These are phyloP conservation scores for Fusarium longipes DNA, from an alignment of 2,329 filamentous ascomycete species.

Conservation along the genomic window DNA sequence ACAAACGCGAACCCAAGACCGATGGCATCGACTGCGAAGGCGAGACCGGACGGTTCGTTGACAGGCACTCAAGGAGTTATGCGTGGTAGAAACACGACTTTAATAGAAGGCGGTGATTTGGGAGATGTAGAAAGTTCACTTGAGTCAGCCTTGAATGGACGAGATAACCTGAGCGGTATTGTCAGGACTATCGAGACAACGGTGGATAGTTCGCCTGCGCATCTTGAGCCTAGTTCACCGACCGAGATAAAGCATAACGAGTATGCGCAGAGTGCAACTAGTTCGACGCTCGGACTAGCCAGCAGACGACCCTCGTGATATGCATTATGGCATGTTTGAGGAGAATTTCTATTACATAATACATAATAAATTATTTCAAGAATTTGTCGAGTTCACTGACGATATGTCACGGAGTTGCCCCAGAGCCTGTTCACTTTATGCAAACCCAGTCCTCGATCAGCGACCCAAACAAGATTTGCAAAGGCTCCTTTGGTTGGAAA, in stretches of 20 bases:
- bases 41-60: not conserved
- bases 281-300: conserved; percentile 13
- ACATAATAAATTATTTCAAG: no score
- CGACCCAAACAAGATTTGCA: no score
- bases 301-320: no score
- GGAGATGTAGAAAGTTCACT: not conserved
- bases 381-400: no score
- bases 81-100: not conserved
- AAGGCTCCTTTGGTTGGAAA: no score
- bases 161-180: conserved; percentile 17
- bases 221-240: not conserved
- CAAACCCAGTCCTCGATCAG: no score
- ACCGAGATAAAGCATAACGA: not conserved
- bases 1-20: not conserved
- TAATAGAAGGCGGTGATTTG: conserved; percentile 18
- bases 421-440: no score
- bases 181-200: conserved; percentile 39
- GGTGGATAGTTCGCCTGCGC: conserved; percentile 12
- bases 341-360: no score
- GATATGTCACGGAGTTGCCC: no score
- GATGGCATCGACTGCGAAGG: not conserved
- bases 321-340: no score
- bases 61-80: not conserved
- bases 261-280: conserved; percentile 25
- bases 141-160: conserved; percentile 6